These are phyloP conservation scores for Coemansia reversa DNA, from an alignment of 192 early-diverging fungal genomes.

Conservation along the genomic window DNA sequence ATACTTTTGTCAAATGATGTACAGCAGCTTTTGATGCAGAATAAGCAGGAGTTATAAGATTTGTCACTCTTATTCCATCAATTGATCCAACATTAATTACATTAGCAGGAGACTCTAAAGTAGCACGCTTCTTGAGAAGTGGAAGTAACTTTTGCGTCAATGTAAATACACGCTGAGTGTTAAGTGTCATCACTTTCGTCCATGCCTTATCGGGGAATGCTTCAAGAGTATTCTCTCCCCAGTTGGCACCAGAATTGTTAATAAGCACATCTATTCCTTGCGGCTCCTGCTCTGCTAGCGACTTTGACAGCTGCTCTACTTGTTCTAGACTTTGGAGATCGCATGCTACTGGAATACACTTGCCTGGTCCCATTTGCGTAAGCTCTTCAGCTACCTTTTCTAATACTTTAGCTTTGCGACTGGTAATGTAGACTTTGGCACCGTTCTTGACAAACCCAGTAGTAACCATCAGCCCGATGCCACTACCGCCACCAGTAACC, in stretches of 20 bases:
- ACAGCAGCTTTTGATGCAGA: slow-evolving; percentile 77
- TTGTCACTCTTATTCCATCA: slow-evolving; percentile 60
- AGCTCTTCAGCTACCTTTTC: slow-evolving; percentile 68
- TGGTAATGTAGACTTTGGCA: slow-evolving; percentile 88
- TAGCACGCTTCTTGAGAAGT: slow-evolving; percentile 62
- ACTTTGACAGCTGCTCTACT: slow-evolving; percentile 56
- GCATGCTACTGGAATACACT: slow-evolving; percentile 70
- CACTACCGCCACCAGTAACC: slow-evolving; percentile 74
- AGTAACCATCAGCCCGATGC: slow-evolving; percentile 59
- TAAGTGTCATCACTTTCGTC: slow-evolving; percentile 81
- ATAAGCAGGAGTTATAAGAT: slow-evolving; percentile 67
- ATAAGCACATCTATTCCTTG: slow-evolving; percentile 73
- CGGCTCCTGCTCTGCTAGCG: slow-evolving; percentile 61
- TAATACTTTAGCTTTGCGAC: slow-evolving; percentile 65
- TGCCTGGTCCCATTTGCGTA: slow-evolving; percentile 65
- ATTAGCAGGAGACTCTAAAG: slow-evolving; percentile 58
- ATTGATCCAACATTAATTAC: slow-evolving; percentile 93
- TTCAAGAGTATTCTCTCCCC: slow-evolving; percentile 35
- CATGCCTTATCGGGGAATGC: slow-evolving; percentile 64
- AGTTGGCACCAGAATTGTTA: slow-evolving; percentile 79
- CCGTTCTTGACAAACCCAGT: slow-evolving; percentile 81
- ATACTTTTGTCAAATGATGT: slow-evolving; percentile 68
- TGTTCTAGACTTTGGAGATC: slow-evolving; percentile 66
- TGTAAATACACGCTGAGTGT: slow-evolving; percentile 78
- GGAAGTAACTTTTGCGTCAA: slow-evolving; percentile 75